Percentiles rank a stretch among this genome's conserved stretches.
Evolutionary conservation across 1,139 yeast species (phyloP).

Genomic region (Kodamaea arcana): DNA sequence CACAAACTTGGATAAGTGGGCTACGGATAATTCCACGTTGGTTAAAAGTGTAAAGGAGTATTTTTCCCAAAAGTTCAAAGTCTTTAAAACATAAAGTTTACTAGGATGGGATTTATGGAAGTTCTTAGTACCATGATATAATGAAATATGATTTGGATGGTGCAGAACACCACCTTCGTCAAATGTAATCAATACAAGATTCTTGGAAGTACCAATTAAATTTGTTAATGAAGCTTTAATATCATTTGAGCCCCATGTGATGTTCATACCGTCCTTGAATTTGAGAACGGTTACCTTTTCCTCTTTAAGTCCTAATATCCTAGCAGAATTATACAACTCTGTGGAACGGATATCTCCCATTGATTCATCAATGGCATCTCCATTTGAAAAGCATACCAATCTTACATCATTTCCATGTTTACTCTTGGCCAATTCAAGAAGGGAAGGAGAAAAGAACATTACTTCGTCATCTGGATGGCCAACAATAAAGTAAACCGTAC

Average conservation of each 20-base stretch:
- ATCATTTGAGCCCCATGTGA: slow-evolving; percentile 55
- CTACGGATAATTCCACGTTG: slow-evolving; percentile 40
- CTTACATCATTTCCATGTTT: slow-evolving; percentile 49
- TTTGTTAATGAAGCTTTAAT: slow-evolving; percentile 29
- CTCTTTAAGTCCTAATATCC: slow-evolving; percentile 50
- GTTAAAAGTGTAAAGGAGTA: slow-evolving; percentile 50
- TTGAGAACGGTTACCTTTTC: slow-evolving; percentile 45
- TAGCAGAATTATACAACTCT: slow-evolving; percentile 60
- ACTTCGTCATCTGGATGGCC: slow-evolving; percentile 99
- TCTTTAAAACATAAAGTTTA: slow-evolving; percentile 35
- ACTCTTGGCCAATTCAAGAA: slow-evolving; percentile 49
- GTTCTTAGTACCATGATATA: slow-evolving; percentile 51
- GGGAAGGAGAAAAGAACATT: slow-evolving; percentile 90
- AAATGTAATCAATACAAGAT: slow-evolving; percentile 64
- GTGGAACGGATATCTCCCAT: slow-evolving; percentile 57
- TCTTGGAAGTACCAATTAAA: slow-evolving; percentile 16
- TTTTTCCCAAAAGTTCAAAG: slow-evolving; percentile 47
- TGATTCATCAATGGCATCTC: slow-evolving; percentile 62
- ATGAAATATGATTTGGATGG: slow-evolving; percentile 80
- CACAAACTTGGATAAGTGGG: slow-evolving; percentile 27
- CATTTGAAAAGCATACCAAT: slow-evolving; percentile 71
- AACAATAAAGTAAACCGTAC: slow-evolving; percentile 51
- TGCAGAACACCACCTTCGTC: slow-evolving; percentile 79
- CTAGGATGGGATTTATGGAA: slow-evolving; percentile 20
- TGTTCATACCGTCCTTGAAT: slow-evolving; percentile 69